Percentiles rank a stretch among this genome's conserved stretches.
Evolutionary conservation across 1,284 basidiomycete species (phyloP).

Genomic region (Irpex rosettiformis): DNA sequence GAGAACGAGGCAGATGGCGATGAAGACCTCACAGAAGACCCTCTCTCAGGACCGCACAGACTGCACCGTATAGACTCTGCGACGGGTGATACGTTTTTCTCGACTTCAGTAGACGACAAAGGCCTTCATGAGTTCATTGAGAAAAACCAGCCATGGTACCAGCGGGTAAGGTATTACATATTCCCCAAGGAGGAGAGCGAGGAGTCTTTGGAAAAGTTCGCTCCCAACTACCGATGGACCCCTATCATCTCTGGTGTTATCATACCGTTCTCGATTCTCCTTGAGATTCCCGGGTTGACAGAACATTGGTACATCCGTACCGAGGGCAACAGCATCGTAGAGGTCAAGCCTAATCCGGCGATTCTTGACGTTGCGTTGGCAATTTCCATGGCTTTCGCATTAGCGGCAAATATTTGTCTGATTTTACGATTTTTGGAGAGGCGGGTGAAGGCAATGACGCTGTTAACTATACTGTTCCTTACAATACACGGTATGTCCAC

Average conservation of each 20-base stretch:
- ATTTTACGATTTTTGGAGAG: conserved; percentile 72
- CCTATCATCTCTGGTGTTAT: conserved; percentile 70
- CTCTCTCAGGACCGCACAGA: conserved; percentile 2
- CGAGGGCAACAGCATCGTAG: conserved; percentile 40
- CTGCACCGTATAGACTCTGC: conserved; percentile 10
- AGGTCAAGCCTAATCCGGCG: conserved; percentile 49
- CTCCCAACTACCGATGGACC: conserved; percentile 48
- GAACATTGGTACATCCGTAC: conserved; percentile 66
- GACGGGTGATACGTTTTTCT: conserved; percentile 7
- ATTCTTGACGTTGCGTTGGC: conserved; percentile 63
- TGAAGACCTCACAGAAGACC: conserved; percentile 2
- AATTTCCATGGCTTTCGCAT: conserved; percentile 65
- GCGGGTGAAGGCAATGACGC: conserved; percentile 57
- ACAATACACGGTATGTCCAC: conserved; percentile 54
- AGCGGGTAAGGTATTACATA: conserved; percentile 21
- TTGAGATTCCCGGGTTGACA: conserved; percentile 78
- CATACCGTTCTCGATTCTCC: conserved; percentile 75
- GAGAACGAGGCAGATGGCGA: conserved; percentile 6
- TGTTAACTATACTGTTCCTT: conserved; percentile 60
- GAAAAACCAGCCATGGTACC: neutral
- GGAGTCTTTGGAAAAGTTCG: conserved; percentile 20
- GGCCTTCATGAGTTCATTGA: neutral
- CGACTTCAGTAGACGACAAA: neutral
- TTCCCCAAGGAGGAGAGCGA: conserved; percentile 23
- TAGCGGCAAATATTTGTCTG: conserved; percentile 69